Evolutionary conservation across 2,329 filamentous ascomycete species (phyloP).

Genomic region (Aspergillus awamori): DNA sequence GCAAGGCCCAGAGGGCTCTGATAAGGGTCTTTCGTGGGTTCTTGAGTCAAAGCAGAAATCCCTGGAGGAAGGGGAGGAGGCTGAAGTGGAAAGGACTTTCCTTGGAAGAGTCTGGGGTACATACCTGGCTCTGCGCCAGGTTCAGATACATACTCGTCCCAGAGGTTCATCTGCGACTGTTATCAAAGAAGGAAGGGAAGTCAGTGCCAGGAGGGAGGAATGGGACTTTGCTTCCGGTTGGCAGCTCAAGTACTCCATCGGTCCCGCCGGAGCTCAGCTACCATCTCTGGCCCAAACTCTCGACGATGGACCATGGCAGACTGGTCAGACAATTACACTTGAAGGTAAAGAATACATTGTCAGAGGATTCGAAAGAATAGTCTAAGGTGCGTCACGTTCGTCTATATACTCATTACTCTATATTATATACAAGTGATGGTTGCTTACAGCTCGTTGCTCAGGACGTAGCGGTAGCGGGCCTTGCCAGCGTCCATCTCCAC

Average conservation of each 20-base stretch:
- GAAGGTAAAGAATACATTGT: conserved; percentile 27
- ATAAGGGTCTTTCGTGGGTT: conserved; percentile 33
- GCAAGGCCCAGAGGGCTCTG: conserved; percentile 31
- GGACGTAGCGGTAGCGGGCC: conserved; percentile 49
- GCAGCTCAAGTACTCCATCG: conserved; percentile 9
- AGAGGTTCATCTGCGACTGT: conserved; percentile 16
- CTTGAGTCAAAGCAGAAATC: conserved; percentile 29
- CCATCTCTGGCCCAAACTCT: conserved; percentile 27
- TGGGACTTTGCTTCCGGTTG: conserved; percentile 17
- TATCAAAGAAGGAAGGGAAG: conserved; percentile 27
- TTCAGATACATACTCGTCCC: conserved; percentile 20
- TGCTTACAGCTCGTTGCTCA: conserved; percentile 42
- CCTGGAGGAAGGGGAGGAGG: conserved; percentile 19
- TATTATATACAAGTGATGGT: not conserved
- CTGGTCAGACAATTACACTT: conserved; percentile 25
- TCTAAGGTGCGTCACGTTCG: conserved; percentile 3
- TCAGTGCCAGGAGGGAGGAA: conserved; percentile 35
- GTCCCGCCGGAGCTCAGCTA: conserved; percentile 10
- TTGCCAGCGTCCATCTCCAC: conserved; percentile 47
- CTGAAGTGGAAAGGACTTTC: conserved; percentile 32
- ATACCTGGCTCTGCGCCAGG: conserved; percentile 34
- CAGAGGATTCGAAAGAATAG: conserved; percentile 32
- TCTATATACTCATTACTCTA: conserved; percentile 11
- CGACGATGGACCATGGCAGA: conserved; percentile 19
- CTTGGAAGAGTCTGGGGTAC: conserved; percentile 35